Evolutionary conservation across 2,329 filamentous ascomycete genomes (phyloP), one percentile per base, ranked within the genome.

Genomic region (Sclerotinia trifoliorum): DNA sequence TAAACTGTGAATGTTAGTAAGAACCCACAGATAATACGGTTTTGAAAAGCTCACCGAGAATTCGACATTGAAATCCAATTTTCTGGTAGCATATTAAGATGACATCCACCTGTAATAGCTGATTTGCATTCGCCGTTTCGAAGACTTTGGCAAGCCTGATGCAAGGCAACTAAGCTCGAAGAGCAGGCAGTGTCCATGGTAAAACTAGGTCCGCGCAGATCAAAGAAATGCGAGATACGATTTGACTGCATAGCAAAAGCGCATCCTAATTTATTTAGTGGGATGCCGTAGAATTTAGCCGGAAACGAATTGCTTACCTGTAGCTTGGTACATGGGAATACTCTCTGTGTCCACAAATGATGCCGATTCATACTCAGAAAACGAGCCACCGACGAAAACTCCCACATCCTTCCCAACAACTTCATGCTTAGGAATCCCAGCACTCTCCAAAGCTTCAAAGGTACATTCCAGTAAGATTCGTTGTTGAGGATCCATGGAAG

Each of bases 241-340:
- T 81, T 81, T 4, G 79, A 75, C 24, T 85, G 80, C 75, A 86
- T 84, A 13, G 65, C 65, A 46, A 67, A 67, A 32, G 65, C 65
- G 35, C 65, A 67, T 29, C 65, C 65, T 54, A 46, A 21, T 2
- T 83, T 49, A 19, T 56, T 66, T 11, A 66, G 52, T 29, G 51
- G n/a, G 5, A 17, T 13, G n/a, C 13, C 42, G 15, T 10, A 5
- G 39, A 19, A 29, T 7, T 0, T 11, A 21, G 32, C 1, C 3
- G 17, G 13, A 24, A 15, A 15, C 8, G 0, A 13, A 26, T 39
- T 24, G 35, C 69, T 58, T 68, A 10, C 85, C 85, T 0, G 83
- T 85, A 8, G 84, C 83, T 52, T 83, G 81, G 75, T 85, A 83
- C 66, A 82, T 75, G 0, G 83, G 83, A 49, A 81, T 80, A 72